phyloP scores from a whole-genome alignment of 129 eudicot genomes.

The Flaveria linearis region DNA sequence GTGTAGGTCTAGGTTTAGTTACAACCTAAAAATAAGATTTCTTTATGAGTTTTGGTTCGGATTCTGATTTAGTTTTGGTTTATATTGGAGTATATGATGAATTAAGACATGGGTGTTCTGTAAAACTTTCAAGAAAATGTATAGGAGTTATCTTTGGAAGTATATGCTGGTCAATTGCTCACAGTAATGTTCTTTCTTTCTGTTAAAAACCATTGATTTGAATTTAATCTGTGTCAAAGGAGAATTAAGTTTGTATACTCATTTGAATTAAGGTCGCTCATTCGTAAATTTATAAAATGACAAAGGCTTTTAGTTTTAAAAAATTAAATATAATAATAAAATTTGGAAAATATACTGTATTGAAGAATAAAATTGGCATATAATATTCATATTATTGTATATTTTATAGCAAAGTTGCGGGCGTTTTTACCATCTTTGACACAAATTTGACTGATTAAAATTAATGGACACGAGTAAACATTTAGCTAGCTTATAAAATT shows the following conservation, averaged over 20 bases:
- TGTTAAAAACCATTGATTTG: neutral
- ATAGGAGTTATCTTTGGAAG: constrained; percentile 27
- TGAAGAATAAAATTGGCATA: too few species aligned
- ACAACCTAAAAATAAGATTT: constrained; percentile 21
- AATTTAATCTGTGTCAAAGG: too few species aligned
- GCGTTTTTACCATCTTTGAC: too few species aligned
- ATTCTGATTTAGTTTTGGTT: constrained; percentile 12
- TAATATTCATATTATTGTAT: too few species aligned
- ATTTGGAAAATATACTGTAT: too few species aligned
- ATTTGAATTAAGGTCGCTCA: too few species aligned
- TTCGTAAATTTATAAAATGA: neutral
- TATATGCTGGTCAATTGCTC: neutral
- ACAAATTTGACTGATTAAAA: too few species aligned
- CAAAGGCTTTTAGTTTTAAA: neutral
- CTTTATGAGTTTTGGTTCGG: constrained; percentile 31
- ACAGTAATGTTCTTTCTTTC: neutral
- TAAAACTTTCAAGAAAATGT: constrained; percentile 35
- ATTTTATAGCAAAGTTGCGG: too few species aligned
- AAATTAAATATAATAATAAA: too few species aligned
- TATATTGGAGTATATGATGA: constrained; percentile 22
- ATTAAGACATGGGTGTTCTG: constrained; percentile 27
- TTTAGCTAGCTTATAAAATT: too few species aligned
- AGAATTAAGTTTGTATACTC: too few species aligned
- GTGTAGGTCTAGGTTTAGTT: constrained; percentile 32
- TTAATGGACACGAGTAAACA: too few species aligned